These are phyloP conservation scores for Sinapis alba DNA, from an alignment of 441 rosid species.

Conservation along the genomic window DNA sequence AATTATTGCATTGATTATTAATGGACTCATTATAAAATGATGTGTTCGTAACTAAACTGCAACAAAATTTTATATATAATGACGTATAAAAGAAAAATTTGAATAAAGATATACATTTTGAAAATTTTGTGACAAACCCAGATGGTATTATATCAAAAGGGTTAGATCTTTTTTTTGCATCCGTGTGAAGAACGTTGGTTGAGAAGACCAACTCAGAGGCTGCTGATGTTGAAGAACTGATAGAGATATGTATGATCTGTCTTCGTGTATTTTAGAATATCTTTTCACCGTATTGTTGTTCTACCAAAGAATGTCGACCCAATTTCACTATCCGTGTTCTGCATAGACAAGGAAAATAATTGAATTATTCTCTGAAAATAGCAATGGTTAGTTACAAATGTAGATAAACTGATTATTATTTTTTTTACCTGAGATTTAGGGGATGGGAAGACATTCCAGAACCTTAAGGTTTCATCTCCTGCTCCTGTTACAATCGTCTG, in stretches of 20 bases:
- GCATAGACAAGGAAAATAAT: constrained; percentile 14
- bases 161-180: constrained; percentile 28
- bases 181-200: constrained; percentile 35
- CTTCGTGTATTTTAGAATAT: background rate
- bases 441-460: constrained; percentile 97
- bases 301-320: constrained; percentile 87
- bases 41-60: constrained; percentile 26
- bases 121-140: constrained; percentile 26
- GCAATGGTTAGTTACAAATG: background rate
- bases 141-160: constrained; percentile 26
- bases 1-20: constrained; percentile 29
- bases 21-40: constrained; percentile 20
- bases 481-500: constrained; percentile 98
- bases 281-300: constrained; percentile 67
- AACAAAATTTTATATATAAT: constrained; percentile 12
- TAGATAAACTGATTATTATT: background rate
- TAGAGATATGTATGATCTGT: constrained; percentile 19
- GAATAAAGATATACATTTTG: constrained; percentile 34
- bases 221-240: constrained; percentile 33
- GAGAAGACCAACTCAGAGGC: constrained; percentile 38
- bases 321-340: constrained; percentile 86
- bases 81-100: constrained; percentile 18
- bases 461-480: constrained; percentile 94
- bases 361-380: background rate
- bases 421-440: constrained; percentile 78